These are phyloP conservation scores for Gyrodon lividus DNA, from an alignment of 768 basidiomycete genomes.

Conservation along the genomic window DNA sequence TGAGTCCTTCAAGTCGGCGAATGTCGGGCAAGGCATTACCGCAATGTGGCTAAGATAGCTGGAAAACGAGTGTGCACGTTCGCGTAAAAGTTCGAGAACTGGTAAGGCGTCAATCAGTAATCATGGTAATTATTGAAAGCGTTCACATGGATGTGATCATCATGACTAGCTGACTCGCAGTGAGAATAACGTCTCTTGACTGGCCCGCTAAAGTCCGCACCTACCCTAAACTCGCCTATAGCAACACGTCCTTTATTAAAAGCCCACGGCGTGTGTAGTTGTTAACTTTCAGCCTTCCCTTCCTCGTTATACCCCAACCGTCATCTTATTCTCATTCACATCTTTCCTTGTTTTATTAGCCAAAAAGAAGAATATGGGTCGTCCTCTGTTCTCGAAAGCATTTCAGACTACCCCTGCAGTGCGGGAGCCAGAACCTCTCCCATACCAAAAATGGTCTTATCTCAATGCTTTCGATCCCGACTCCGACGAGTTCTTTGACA, in stretches of 20 bases:
- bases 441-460: constrained; percentile 60
- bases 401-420: constrained; percentile 40
- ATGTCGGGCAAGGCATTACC: no score
- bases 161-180: no score
- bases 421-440: constrained; percentile 41
- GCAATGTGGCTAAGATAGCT: no score
- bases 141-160: no score
- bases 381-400: constrained; percentile 53
- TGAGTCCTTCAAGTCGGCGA: no score
- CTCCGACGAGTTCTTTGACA: constrained; percentile 71
- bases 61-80: no score
- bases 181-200: no score
- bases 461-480: constrained; percentile 76
- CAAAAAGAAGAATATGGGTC: constrained; percentile 46
- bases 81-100: no score
- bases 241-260: constrained; percentile 11
- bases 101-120: no score
- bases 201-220: constrained; percentile 30
- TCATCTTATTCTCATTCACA: no score
- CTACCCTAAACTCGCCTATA: constrained; percentile 31
- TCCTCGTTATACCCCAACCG: constrained; percentile 16
- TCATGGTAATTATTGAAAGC: no score
- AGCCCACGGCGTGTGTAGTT: constrained; percentile 4
- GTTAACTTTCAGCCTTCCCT: neutral
- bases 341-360: constrained; percentile 29